Conservation (phyloP, 306 rosid species). For the Lathyrus sativus region DNA sequence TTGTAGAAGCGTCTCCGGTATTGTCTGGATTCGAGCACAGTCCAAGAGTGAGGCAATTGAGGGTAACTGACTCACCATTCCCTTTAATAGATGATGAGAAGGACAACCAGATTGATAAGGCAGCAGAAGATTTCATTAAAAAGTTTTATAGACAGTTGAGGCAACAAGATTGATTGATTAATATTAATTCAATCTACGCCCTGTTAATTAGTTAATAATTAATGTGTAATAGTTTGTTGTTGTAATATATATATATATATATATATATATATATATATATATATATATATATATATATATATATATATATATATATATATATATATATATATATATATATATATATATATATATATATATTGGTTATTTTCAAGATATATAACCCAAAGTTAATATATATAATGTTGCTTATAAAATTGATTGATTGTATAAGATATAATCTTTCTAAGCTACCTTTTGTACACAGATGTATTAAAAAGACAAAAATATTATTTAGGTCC, state of each 20-base stretch:
- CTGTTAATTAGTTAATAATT: not conserved
- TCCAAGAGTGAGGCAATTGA: slow-evolving; percentile 67
- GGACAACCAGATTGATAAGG: slow-evolving; percentile 65
- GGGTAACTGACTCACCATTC: slow-evolving; percentile 94
- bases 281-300: too few relatives aligned
- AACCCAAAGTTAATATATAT: too few relatives aligned
- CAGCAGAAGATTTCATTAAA: slow-evolving; percentile 78
- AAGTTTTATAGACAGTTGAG: slow-evolving; percentile 70
- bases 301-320: too few relatives aligned
- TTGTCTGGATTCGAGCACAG: slow-evolving; percentile 58
- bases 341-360: too few relatives aligned
- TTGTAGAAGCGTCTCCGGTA: slow-evolving; percentile 50
- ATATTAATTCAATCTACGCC: not conserved
- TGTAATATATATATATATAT: too few relatives aligned
- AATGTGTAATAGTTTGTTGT: not conserved
- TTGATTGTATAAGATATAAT: too few relatives aligned
- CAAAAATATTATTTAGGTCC: too few relatives aligned
- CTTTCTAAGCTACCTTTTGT: too few relatives aligned
- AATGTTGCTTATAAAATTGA: too few relatives aligned
- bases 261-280: too few relatives aligned
- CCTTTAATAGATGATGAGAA: slow-evolving; percentile 52
- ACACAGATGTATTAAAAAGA: too few relatives aligned
- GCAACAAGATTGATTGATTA: slow-evolving; percentile 42
- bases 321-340: too few relatives aligned
- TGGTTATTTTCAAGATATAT: slow-evolving; percentile 25